Base-by-base conservation (phyloP, 2,329 filamentous ascomycete genomes). In the Penicillium aurantiogriseum region DNA sequence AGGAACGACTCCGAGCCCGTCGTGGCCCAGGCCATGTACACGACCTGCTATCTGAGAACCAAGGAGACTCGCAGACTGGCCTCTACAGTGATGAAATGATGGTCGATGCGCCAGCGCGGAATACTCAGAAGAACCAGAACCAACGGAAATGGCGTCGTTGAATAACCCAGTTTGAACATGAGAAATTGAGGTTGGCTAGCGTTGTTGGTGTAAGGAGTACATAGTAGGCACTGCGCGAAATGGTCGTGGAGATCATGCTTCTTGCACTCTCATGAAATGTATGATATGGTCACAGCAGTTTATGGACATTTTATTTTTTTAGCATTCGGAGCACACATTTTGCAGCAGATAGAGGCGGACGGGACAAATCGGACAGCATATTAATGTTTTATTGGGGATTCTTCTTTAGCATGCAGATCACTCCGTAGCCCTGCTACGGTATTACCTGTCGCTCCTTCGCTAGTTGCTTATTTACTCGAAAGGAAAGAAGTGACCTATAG, bases 61-160 rank as follows among this genome's bases (percentile, higher is more conserved):
- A 29, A 21, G 33, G 19, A 23, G 36, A 46, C 49, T 39, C 63
- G 42, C 36, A 67, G 9, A 56, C 64, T 4, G 66, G 71, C 4
- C 65, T 76, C 4, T 76, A 76, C 57, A 76, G 75, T 48, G 75
- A 77, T 57, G 60, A 73, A 56, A 76, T 77, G 73, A 72, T 76
- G 70, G 65, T 73, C 17, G 75, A 77, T 62, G 64, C 68, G n/a
- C 71, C 73, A 13, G 49, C 63, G 27, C 63, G 62, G 46, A 63
- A 61, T 17, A 60, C 62, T 3, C 64, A 62, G 39, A 63, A 42
- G n/a, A 61, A 62, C 3, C 64, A 63, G 31, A 62, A 60, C 49
- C 60, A 61, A 31, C 58, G 65, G 21, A 63, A 59, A 55, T 51
- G 64, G 33, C 55, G 64, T 19, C 62, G 67, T 29, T 66, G 56